These are phyloP conservation scores for Cordyceps militaris DNA, from an alignment of 2,329 filamentous ascomycete species.

Conservation along the genomic window DNA sequence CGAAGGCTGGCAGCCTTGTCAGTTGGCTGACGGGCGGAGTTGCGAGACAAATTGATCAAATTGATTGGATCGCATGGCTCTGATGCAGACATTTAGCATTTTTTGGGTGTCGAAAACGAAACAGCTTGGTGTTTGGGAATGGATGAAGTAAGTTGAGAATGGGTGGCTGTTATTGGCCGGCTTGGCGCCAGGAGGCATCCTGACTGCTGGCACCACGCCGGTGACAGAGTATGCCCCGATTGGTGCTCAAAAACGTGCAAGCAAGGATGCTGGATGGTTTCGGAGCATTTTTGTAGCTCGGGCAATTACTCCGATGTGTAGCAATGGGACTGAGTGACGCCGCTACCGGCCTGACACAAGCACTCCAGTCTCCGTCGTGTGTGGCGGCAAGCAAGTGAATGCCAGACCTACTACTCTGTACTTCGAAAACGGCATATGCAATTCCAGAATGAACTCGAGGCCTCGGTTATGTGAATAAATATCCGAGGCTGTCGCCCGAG, in stretches of 20 bases:
- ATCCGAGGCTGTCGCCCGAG: too few relatives aligned
- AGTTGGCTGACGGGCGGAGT: background rate
- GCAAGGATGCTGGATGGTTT: background rate
- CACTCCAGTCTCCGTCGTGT: too few relatives aligned
- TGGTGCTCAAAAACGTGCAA: background rate
- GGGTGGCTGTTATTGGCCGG: slow-evolving; percentile 1
- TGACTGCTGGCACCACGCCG: background rate
- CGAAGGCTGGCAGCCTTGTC: background rate
- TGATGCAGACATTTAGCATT: background rate
- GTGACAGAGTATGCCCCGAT: background rate
- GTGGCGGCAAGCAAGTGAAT: too few relatives aligned
- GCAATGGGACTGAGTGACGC: background rate
- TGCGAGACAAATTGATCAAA: background rate
- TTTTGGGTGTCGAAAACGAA: background rate
- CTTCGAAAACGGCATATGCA: too few relatives aligned
- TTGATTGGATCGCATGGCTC: background rate
- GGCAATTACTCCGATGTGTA: background rate
- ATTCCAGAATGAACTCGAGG: too few relatives aligned
- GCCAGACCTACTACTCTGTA: too few relatives aligned
- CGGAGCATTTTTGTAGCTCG: too few relatives aligned
- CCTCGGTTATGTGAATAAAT: too few relatives aligned
- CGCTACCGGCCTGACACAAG: too few relatives aligned
- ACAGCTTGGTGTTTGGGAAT: slow-evolving; percentile 7
- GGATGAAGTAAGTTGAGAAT: background rate
- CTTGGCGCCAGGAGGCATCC: background rate